A percentile compares a stretch with the other conserved stretches of the same genome.
phyloP scores from a whole-genome alignment of 345 rosid species.

The Brassica carinata region DNA sequence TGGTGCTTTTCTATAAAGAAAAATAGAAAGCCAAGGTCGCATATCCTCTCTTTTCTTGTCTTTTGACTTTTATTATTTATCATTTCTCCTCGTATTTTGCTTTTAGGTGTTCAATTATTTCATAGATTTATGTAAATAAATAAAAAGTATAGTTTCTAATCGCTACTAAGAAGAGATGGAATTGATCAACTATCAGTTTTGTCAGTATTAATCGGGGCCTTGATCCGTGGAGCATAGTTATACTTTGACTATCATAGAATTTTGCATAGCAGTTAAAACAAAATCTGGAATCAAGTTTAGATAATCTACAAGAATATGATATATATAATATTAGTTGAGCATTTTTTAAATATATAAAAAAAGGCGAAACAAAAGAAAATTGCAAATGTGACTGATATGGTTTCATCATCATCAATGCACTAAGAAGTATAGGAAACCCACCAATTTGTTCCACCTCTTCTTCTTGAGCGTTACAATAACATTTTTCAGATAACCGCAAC shows the following conservation, averaged over 20 bases:
- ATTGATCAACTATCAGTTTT: not conserved
- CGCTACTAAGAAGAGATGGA: not conserved
- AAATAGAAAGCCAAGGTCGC: slow-evolving; percentile 29
- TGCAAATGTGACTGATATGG: slow-evolving; percentile 13
- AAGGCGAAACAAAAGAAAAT: not conserved
- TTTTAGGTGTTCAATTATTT: not conserved
- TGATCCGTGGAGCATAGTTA: not conserved
- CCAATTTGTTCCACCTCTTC: slow-evolving; percentile 12
- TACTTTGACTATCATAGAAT: slow-evolving; percentile 3
- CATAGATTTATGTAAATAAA: not conserved
- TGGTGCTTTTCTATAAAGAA: slow-evolving; percentile 21
- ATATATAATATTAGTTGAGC: not conserved
- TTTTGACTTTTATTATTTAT: not conserved
- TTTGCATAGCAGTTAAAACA: not conserved
- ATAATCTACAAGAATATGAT: not conserved
- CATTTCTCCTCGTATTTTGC: not conserved
- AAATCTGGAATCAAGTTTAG: not conserved
- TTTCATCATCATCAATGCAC: slow-evolving; percentile 33
- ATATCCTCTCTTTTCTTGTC: not conserved
- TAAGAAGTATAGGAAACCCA: slow-evolving; percentile 18
- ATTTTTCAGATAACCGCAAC: not conserved
- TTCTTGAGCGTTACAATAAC: slow-evolving; percentile 33
- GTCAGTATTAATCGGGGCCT: not conserved
- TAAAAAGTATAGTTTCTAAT: not conserved
- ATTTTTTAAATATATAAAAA: not conserved